These are phyloP conservation scores for Hanseniaspora gamundiae DNA, from an alignment of 1,139 yeast genomes.

Conservation along the genomic window DNA sequence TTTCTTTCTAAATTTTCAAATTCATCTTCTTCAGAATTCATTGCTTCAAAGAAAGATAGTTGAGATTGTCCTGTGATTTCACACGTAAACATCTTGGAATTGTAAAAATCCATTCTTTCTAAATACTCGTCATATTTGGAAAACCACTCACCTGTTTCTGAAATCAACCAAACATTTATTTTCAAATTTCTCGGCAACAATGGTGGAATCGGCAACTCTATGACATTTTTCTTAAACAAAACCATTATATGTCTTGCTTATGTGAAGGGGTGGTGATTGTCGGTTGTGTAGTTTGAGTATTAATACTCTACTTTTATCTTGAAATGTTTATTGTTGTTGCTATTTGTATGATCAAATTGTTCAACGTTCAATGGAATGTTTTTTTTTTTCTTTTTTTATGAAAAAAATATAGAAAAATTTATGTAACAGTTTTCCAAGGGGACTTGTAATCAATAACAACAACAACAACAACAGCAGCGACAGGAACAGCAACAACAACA, in stretches of 20 bases:
- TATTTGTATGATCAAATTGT: no score
- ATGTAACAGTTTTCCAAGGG: no score
- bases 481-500: no score
- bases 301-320: no score
- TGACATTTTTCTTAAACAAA: conserved; percentile 60
- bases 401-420: no score
- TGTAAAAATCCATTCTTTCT: conserved; percentile 55
- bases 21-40: conserved; percentile 59
- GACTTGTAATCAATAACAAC: no score
- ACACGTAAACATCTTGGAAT: conserved; percentile 73
- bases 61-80: conserved; percentile 93
- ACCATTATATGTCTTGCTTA: conserved; percentile 32
- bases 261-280: conserved; percentile 12
- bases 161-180: conserved; percentile 62
- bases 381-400: no score
- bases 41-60: conserved; percentile 81
- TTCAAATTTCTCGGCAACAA: conserved; percentile 34
- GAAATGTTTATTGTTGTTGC: no score
- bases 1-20: conserved; percentile 60
- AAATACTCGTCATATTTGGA: conserved; percentile 62
- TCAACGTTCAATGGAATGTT: no score
- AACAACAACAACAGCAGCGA: no score
- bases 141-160: conserved; percentile 85
- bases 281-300: conserved; percentile 13
- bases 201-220: conserved; percentile 44